Evolutionary conservation across 805 yeast genomes (phyloP).

Genomic region (Pichia rugopelliculosa): DNA sequence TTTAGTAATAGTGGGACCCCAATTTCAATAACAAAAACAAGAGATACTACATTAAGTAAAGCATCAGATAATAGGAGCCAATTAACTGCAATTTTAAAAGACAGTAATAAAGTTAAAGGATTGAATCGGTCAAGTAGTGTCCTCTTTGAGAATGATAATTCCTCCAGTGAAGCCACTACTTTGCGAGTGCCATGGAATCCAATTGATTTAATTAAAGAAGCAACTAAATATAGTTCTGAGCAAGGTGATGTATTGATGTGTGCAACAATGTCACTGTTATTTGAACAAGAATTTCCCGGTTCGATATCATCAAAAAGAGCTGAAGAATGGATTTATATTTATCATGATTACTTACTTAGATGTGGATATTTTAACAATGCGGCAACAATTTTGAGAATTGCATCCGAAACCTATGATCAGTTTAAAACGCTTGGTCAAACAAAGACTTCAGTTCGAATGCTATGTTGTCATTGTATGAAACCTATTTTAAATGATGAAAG

Average conservation of each 20-base stretch:
- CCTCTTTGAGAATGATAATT: not conserved
- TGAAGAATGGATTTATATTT: constrained; percentile 50
- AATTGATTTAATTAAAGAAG: constrained; percentile 39
- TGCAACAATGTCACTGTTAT: constrained; percentile 48
- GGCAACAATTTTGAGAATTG: constrained; percentile 43
- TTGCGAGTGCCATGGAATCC: constrained; percentile 50
- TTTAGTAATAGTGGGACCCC: not conserved
- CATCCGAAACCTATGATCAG: constrained; percentile 24
- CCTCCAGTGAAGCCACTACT: constrained; percentile 11
- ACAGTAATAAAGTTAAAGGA: not conserved
- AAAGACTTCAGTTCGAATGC: constrained; percentile 41
- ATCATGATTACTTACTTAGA: constrained; percentile 46
- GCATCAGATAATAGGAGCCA: constrained; percentile 24
- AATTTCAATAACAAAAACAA: constrained; percentile 4
- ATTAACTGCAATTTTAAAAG: constrained; percentile 23
- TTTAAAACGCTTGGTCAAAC: constrained; percentile 32
- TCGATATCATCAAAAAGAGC: constrained; percentile 27
- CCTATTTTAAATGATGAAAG: constrained; percentile 53
- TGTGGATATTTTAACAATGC: constrained; percentile 49
- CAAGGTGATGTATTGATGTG: constrained; percentile 63
- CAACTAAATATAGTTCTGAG: constrained; percentile 44
- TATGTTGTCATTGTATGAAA: constrained; percentile 54
- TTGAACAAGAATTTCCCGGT: constrained; percentile 35
- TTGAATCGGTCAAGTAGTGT: not conserved
- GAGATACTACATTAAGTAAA: constrained; percentile 12